Evolutionary conservation across 1,139 yeast species (phyloP).

Genomic region (Lodderomyces margitis): DNA sequence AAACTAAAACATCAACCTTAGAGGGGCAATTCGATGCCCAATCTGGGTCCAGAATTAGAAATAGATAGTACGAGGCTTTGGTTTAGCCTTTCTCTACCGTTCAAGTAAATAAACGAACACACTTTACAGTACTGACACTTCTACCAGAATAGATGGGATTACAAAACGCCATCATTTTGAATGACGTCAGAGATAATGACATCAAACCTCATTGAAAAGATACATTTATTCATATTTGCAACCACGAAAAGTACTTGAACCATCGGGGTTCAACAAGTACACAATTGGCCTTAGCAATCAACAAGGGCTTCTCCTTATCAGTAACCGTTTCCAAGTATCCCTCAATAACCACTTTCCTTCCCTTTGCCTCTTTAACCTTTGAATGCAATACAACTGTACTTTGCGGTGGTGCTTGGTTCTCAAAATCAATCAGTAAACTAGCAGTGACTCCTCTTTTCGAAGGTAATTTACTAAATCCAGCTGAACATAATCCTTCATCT

Average conservation of each 20-base stretch:
- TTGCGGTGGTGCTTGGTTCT: conserved; percentile 63
- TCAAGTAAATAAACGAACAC: too few species aligned
- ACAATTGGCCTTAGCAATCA: conserved; percentile 59
- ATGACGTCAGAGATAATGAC: too few species aligned
- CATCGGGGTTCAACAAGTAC: conserved; percentile 75
- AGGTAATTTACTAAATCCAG: conserved; percentile 87
- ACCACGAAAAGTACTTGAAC: conserved; percentile 72
- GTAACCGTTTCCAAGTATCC: conserved; percentile 59
- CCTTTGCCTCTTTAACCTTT: conserved; percentile 61
- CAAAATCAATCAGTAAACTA: conserved; percentile 61
- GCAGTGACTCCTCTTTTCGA: conserved; percentile 91
- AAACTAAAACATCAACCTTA: too few species aligned
- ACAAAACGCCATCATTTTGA: too few species aligned
- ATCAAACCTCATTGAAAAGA: too few species aligned
- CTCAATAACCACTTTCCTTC: conserved; percentile 75
- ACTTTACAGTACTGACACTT: too few species aligned
- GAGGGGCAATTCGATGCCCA: too few species aligned
- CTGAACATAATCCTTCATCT: conserved; percentile 83
- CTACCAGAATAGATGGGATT: too few species aligned
- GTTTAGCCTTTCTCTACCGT: too few species aligned
- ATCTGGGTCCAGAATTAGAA: too few species aligned
- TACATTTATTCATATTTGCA: conserved; percentile 28
- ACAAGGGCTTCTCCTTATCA: conserved; percentile 24
- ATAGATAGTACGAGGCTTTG: too few species aligned
- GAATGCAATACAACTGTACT: conserved; percentile 69